phyloP scores from a whole-genome alignment of 2,329 filamentous ascomycete species.

The Aspergillus luchuensis region DNA sequence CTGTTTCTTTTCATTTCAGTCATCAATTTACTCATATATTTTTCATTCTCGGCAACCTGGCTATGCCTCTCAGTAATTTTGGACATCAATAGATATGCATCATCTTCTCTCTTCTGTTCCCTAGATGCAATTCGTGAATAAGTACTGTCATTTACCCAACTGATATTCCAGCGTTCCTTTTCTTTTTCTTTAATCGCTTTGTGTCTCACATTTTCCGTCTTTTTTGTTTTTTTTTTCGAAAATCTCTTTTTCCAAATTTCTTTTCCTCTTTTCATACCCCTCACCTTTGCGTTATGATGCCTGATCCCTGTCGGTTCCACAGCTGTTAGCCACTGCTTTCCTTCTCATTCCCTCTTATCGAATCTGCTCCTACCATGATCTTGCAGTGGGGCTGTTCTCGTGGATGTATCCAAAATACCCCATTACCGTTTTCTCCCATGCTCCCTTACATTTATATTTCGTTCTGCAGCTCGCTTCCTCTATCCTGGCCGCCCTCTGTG shows the following conservation, averaged over 20 bases:
- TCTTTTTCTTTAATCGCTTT: not conserved
- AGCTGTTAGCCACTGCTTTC: not conserved
- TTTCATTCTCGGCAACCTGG: too few relatives aligned
- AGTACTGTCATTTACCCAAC: too few relatives aligned
- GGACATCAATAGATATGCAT: not conserved
- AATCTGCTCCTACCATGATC: not conserved
- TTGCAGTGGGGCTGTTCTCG: not conserved
- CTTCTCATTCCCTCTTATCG: not conserved
- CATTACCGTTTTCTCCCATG: not conserved
- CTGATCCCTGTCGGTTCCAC: slow-evolving; percentile 19
- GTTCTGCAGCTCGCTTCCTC: not conserved
- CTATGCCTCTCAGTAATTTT: not conserved
- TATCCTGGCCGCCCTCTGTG: not conserved
- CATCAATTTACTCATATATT: not conserved
- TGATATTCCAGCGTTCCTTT: not conserved
- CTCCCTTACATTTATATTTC: slow-evolving; percentile 2
- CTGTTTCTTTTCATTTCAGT: too few relatives aligned
- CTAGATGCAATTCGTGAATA: too few relatives aligned
- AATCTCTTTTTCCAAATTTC: not conserved
- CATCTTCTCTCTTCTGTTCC: not conserved
- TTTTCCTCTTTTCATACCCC: slow-evolving; percentile 23
- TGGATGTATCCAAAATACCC: not conserved
- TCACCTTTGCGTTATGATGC: slow-evolving; percentile 20
- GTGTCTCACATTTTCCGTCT: not conserved
- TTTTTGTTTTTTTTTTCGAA: not conserved